Conservation (phyloP, 2,329 filamentous ascomycete genomes). For the Amauroascus verrucosus region DNA sequence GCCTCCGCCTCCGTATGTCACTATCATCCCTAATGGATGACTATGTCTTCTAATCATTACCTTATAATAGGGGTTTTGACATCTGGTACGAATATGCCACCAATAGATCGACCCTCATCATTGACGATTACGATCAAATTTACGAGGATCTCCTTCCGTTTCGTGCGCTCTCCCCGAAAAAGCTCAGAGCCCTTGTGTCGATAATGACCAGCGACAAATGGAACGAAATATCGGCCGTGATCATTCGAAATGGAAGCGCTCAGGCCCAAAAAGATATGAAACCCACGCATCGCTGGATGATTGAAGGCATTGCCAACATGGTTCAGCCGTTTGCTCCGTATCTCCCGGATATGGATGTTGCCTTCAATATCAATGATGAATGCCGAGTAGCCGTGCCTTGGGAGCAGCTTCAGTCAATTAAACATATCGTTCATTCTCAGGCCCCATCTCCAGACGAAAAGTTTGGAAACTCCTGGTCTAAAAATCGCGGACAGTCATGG, state of each 20-base stretch:
- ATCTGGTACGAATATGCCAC: constrained; percentile 50
- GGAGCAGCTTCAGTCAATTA: constrained; percentile 33
- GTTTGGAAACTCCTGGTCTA: constrained; percentile 28
- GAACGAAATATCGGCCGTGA: constrained; percentile 48
- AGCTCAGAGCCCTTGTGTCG: constrained; percentile 45
- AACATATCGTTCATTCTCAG: constrained; percentile 17
- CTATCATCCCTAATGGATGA: neutral
- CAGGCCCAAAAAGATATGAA: constrained; percentile 42
- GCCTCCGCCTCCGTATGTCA: constrained; percentile 44
- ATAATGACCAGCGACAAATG: constrained; percentile 44
- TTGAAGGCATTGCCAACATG: constrained; percentile 45
- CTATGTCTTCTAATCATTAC: neutral
- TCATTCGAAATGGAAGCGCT: constrained; percentile 45
- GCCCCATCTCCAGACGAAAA: constrained; percentile 17
- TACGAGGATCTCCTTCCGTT: constrained; percentile 48
- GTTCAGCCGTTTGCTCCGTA: constrained; percentile 45
- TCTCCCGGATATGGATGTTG: constrained; percentile 54
- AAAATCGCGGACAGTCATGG: constrained; percentile 31
- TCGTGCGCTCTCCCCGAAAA: constrained; percentile 41
- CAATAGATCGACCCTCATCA: constrained; percentile 42
- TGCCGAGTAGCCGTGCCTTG: constrained; percentile 47
- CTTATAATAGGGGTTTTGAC: constrained; percentile 44
- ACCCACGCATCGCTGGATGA: constrained; percentile 50
- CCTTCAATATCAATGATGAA: constrained; percentile 54
- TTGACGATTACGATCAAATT: constrained; percentile 53